A percentile compares a stretch with the other conserved stretches of the same genome.
Conservation (phyloP, 371 early-diverging fungal species). For the Cokeromyces recurvatus region DNA sequence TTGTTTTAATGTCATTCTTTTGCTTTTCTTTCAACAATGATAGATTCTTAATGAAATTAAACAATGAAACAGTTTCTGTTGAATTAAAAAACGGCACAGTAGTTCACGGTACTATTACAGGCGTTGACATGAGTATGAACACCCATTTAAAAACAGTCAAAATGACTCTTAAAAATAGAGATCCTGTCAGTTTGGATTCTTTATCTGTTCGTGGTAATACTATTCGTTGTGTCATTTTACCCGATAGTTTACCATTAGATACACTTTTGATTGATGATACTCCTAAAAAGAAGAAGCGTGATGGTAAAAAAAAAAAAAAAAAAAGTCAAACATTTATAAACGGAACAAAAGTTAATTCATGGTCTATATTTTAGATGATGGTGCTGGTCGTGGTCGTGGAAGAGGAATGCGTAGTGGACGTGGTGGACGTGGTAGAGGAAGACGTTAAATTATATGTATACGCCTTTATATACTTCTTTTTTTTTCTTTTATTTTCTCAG, state of each 20-base stretch:
- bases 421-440: conserved; percentile 34
- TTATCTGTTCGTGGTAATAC: conserved; percentile 94
- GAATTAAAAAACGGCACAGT: conserved; percentile 97
- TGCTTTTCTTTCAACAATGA: too few relatives aligned
- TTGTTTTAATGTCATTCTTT: too few relatives aligned
- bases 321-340: neutral
- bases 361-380: conserved; percentile 4
- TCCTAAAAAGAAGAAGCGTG: conserved; percentile 87
- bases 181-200: conserved; percentile 85
- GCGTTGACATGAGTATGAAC: conserved; percentile 99
- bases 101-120: conserved; percentile 92
- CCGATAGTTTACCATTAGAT: conserved; percentile 93
- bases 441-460: conserved; percentile 31
- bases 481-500: too few relatives aligned
- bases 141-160: conserved; percentile 97
- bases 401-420: conserved; percentile 63
- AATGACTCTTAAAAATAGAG: conserved; percentile 94
- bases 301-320: conserved; percentile 16
- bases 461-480: too few relatives aligned
- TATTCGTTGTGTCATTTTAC: conserved; percentile 92
- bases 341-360: too few relatives aligned
- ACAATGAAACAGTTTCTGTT: conserved; percentile 92
- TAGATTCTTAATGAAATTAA: conserved; percentile 95
- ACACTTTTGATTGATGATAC: conserved; percentile 94
- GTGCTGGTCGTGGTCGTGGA: conserved; percentile 51